Evolutionary conservation across 2,329 filamentous ascomycete genomes (phyloP).

Genomic region (Calonectria naviculata): DNA sequence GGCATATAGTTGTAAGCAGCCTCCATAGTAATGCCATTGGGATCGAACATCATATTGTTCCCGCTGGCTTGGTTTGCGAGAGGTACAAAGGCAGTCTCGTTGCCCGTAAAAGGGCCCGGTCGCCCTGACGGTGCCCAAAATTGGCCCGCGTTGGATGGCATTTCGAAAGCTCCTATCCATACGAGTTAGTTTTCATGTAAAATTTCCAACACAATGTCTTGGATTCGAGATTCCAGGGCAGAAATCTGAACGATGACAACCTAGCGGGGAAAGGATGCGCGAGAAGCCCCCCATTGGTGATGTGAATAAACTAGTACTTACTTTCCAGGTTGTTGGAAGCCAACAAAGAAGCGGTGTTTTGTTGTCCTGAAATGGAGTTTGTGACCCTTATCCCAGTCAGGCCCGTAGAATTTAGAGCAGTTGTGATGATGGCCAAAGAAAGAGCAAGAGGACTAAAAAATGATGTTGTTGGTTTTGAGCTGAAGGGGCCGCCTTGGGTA

Average conservation of each 20-base stretch:
- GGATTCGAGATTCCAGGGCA: not conserved
- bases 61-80: not conserved
- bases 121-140: not conserved
- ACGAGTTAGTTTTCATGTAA: not conserved
- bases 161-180: not conserved
- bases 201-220: not conserved
- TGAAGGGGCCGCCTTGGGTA: not conserved
- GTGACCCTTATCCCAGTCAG: not conserved
- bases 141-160: not conserved
- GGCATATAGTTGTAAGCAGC: not conserved
- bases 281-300: too few relatives aligned
- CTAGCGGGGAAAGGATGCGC: not conserved
- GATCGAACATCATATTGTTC: not conserved
- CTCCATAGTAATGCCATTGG: not conserved
- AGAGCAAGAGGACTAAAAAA: not conserved
- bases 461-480: not conserved
- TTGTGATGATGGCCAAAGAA: not conserved
- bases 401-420: not conserved
- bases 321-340: not conserved
- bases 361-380: too few relatives aligned
- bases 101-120: not conserved
- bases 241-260: not conserved
- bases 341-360: not conserved
- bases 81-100: not conserved
- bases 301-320: not conserved